These are phyloP conservation scores for Thyridium curvatum DNA, from an alignment of 2,329 filamentous ascomycete genomes.

Conservation along the genomic window DNA sequence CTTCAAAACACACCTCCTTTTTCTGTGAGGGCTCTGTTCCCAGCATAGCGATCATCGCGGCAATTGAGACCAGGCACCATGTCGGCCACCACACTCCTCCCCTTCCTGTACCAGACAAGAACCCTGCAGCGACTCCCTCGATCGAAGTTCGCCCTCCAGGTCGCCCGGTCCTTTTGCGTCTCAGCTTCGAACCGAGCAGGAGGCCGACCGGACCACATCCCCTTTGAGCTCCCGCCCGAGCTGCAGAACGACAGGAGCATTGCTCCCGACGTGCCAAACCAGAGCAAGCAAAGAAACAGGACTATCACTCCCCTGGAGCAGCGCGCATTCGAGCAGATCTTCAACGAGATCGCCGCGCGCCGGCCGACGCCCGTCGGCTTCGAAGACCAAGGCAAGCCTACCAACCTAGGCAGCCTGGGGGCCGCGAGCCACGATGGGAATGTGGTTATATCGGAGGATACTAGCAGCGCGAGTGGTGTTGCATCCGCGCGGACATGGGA, in stretches of 20 bases:
- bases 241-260: slow-evolving; percentile 21
- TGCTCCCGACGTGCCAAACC: slow-evolving; percentile 11
- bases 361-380: neutral
- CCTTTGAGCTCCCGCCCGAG: slow-evolving; percentile 40
- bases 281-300: slow-evolving; percentile 20
- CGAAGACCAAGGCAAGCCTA: neutral
- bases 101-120: slow-evolving; percentile 68
- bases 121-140: slow-evolving; percentile 43
- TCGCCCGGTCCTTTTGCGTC: slow-evolving; percentile 17
- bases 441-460: too few species aligned
- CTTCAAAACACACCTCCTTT: too few species aligned
- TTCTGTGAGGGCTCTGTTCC: too few species aligned
- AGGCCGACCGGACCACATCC: slow-evolving; percentile 31
- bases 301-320: slow-evolving; percentile 54
- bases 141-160: slow-evolving; percentile 13
- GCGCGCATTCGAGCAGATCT: slow-evolving; percentile 45
- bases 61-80: slow-evolving; percentile 19
- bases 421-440: too few species aligned
- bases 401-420: too few species aligned
- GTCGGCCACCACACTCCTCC: slow-evolving; percentile 42
- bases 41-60: too few species aligned
- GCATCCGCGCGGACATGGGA: too few species aligned
- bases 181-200: slow-evolving; percentile 9
- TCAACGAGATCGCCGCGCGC: slow-evolving; percentile 45
- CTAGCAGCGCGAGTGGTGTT: too few species aligned